Percentiles rank a stretch among this genome's conserved stretches.
These are phyloP conservation scores for Priceomyces melissophilus DNA, from an alignment of 805 yeast genomes.

Conservation along the genomic window DNA sequence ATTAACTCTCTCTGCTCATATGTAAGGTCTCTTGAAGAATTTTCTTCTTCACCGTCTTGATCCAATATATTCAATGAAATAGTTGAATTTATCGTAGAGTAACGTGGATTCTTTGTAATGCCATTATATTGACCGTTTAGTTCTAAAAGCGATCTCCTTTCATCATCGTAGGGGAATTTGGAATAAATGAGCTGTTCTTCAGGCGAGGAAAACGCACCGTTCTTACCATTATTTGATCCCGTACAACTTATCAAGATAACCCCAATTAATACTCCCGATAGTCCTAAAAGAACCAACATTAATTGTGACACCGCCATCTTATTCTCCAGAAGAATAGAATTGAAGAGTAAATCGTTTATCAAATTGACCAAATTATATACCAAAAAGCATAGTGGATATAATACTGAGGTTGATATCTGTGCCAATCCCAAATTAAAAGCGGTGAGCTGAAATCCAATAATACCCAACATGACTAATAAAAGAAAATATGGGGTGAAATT, in stretches of 20 bases:
- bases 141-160: too few relatives aligned
- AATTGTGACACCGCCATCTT: conserved; percentile 47
- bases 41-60: conserved; percentile 3
- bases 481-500: conserved; percentile 40
- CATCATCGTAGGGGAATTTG: conserved; percentile 12
- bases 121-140: too few relatives aligned
- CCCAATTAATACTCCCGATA: conserved; percentile 57
- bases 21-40: conserved; percentile 38
- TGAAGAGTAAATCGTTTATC: conserved; percentile 48
- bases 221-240: conserved; percentile 18
- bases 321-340: conserved; percentile 53
- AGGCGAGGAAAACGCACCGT: conserved; percentile 11
- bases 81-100: neutral
- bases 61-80: conserved; percentile 1
- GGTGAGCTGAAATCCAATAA: conserved; percentile 69
- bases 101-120: neutral
- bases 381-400: conserved; percentile 84
- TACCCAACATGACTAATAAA: conserved; percentile 49
- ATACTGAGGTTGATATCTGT: conserved; percentile 66
- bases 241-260: conserved; percentile 65
- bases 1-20: conserved; percentile 40
- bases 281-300: conserved; percentile 42
- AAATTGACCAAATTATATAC: conserved; percentile 68
- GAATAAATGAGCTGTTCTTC: conserved; percentile 11
- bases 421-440: conserved; percentile 73